phyloP scores from a whole-genome alignment of 345 rosid species.

The Eucalyptus marginata region DNA sequence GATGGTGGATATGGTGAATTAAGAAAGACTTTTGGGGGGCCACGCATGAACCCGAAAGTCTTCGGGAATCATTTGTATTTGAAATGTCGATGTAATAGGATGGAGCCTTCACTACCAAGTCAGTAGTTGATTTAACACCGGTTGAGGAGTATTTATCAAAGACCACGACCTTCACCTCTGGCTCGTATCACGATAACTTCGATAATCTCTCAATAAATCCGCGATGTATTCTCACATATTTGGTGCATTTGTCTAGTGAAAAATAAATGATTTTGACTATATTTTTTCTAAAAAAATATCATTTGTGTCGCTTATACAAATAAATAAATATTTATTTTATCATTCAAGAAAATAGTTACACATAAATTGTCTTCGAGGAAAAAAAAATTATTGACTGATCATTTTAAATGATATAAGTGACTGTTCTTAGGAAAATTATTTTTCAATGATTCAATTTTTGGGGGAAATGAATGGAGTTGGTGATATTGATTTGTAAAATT shows the following conservation, averaged over 20 bases:
- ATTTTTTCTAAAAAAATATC: neutral
- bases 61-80: neutral
- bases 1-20: neutral
- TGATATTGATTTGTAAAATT: neutral
- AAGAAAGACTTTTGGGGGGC: neutral
- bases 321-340: neutral
- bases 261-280: neutral
- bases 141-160: neutral
- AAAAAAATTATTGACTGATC: accelerated
- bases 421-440: neutral
- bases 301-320: neutral
- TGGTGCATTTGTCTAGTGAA: neutral
- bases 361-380: neutral
- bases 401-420: too few species aligned
- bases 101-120: neutral
- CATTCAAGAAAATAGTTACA: neutral
- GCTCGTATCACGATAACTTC: neutral
- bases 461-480: too few species aligned
- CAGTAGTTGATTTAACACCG: neutral
- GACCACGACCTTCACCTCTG: neutral
- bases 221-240: neutral
- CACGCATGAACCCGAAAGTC: neutral
- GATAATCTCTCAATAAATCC: neutral
- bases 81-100: neutral
- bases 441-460: neutral